Evolutionary conservation across 139 green algal genomes (phyloP), one percentile per base, ranked within the genome.

Genomic region (Chlamydomonas sp.): DNA sequence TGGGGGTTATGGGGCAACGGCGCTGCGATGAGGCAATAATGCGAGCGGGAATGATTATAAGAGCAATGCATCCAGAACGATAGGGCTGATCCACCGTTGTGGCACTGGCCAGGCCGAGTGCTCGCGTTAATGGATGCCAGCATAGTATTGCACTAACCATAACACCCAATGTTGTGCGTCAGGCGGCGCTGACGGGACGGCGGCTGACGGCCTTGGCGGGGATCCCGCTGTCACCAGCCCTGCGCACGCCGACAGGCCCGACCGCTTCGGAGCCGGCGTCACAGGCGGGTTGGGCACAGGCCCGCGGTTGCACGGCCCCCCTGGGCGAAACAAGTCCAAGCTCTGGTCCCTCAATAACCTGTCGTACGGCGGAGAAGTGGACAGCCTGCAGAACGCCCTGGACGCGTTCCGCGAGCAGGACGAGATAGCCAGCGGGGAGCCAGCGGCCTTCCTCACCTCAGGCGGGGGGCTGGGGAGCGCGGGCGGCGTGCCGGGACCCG

Each of bases 361-460:
- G 66, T 93, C 90, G 7, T 92, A 83, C 63, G 83, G 83, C 1
- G 94, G 91, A 1, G 91, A 95, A 66, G 92, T 93, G 79, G 92
- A 93, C 84, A 91, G 84, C 80, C 79, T 90, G 76, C 94, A 97
- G 91, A 96, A 96, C 81, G 95, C 95, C 14, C 88, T 97, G 68
- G 93, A 97, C 14, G 94, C 94, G 17, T 96, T 97, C 85, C 83
- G 91, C 72, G 92, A 79, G 71, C 84, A 85, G 66, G 80, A 85
- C 58, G 78, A 90, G 57, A 86, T 83, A 14, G 71, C 63, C 49
- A 73, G 60, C 1, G 82, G 82, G 60, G 82, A 86, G 63, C 79
- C 79, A 62, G 78, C 73, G 4, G 80, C 63, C 7, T 78, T 80
- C 66, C 79, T 82, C n/a, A 74, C 67, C 4, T 68, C 72, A 12